A percentile compares a stretch with the other conserved stretches of the same genome.
Conservation (phyloP, 495 filamentous ascomycete species). For the Lichenothelia convexa region DNA sequence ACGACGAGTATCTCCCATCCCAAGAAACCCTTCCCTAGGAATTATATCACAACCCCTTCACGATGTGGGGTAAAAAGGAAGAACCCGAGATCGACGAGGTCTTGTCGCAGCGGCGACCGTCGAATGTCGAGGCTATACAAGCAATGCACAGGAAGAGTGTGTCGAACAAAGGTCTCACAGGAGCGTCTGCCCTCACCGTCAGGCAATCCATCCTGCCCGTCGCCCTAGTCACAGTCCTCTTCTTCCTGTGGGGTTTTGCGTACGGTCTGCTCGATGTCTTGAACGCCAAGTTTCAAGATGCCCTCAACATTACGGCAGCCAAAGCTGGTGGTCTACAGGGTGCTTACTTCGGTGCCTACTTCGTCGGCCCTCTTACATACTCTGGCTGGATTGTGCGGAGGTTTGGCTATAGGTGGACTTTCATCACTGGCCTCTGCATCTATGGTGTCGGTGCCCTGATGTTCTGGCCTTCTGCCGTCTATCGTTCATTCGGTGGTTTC, state of each 20-base stretch:
- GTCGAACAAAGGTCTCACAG: constrained; percentile 14
- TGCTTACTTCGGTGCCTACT: constrained; percentile 39
- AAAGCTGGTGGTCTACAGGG: constrained; percentile 28
- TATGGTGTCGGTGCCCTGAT: constrained; percentile 45
- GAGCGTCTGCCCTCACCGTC: constrained; percentile 16
- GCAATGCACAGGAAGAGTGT: constrained; percentile 13
- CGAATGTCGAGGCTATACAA: constrained; percentile 13
- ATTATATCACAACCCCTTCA: too few species aligned
- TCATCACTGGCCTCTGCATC: constrained; percentile 40
- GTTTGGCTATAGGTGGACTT: constrained; percentile 42
- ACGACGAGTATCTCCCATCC: too few species aligned
- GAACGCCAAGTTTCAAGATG: constrained; percentile 35
- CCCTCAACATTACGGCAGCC: constrained; percentile 27
- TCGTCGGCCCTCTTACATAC: constrained; percentile 45
- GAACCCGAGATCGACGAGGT: not conserved
- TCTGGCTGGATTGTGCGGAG: constrained; percentile 47
- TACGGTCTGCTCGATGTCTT: constrained; percentile 35
- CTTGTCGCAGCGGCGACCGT: constrained; percentile 10
- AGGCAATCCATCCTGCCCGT: constrained; percentile 18
- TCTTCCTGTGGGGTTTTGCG: constrained; percentile 31
- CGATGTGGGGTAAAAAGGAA: not conserved
- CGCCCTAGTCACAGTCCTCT: constrained; percentile 17
- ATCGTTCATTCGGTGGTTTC: constrained; percentile 51
- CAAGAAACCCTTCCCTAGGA: too few species aligned
- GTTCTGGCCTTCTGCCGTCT: constrained; percentile 39